Base-by-base conservation (phyloP, 768 basidiomycete species). In the Suillus plorans region DNA sequence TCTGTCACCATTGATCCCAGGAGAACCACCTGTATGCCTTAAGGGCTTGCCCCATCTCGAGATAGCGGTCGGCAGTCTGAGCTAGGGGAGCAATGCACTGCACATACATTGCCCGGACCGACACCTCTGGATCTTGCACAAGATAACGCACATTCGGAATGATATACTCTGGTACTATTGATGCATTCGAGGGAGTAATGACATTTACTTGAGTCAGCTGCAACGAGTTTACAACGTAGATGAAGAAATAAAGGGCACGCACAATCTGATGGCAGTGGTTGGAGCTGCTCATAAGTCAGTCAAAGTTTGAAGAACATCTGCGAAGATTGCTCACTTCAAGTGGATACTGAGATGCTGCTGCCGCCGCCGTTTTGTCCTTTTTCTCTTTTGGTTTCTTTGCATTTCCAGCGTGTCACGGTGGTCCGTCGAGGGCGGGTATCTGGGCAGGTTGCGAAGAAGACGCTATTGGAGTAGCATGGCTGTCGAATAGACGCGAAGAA, bases 41-140 rank as follows among this genome's bases (percentile, higher is more conserved):
- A 66, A 96, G 78, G 0, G 95, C 92, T 72, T 97, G 94, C 0
- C 89, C 91, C 88, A 98, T 95, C 75, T 99, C 96, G 39, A 99
- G 80, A 76, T 95, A 97, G 49, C 89, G 84, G 63, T 92, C 83
- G 2, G 94, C 93, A 0, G 91, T 92, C 63, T 95, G 91, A 0
- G 96, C 95, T 2, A 99, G 82, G 25, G 88, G 84, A 1, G 90
- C 89, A 44, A 99, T 87, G 67, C 90, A 91, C 69, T 94, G 91
- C 0, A 96, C 97, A 71, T 91, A 89, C 76, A 91, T 80, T 76
- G 86, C 76, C 77, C 97, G 82, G 4, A 91, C 89, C n/a, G 89
- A 89, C 0, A 94, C 84, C 68, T 98, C 95, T n/a, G n/a, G n/a
- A n/a, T n/a, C n/a, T n/a, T n/a, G n/a, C n/a, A n/a, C n/a, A n/a